These are phyloP conservation scores for Ceriops tagal DNA, from an alignment of 345 rosid genomes.

Conservation along the genomic window DNA sequence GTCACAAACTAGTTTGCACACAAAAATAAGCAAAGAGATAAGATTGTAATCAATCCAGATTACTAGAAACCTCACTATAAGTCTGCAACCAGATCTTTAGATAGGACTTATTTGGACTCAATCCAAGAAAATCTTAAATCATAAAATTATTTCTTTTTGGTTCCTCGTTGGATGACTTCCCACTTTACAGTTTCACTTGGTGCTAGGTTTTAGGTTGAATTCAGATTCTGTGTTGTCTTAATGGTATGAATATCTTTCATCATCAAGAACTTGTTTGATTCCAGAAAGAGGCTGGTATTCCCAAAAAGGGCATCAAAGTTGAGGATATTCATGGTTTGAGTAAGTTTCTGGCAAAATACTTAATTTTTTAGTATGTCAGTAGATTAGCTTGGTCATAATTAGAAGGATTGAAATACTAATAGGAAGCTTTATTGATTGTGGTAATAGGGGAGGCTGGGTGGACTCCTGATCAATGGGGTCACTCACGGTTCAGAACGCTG, in stretches of 20 bases:
- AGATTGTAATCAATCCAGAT: too few relatives aligned
- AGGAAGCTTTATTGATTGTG: constrained; percentile 11
- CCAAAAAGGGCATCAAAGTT: constrained; percentile 61
- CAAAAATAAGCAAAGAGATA: too few relatives aligned
- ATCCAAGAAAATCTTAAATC: not conserved
- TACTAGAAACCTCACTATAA: too few relatives aligned
- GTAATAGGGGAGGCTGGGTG: constrained; percentile 90
- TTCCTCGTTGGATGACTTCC: not conserved
- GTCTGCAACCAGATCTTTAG: too few relatives aligned
- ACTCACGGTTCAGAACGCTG: constrained; percentile 68
- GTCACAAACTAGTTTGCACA: too few relatives aligned
- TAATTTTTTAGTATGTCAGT: not conserved
- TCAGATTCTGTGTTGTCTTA: not conserved
- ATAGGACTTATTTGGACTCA: too few relatives aligned
- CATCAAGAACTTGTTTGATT: constrained; percentile 21
- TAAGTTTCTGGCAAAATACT: constrained; percentile 41
- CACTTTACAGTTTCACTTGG: not conserved
- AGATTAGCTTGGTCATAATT: not conserved
- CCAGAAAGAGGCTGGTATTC: constrained; percentile 89
- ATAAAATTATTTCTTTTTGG: not conserved
- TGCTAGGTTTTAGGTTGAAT: constrained; percentile 5
- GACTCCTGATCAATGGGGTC: constrained; percentile 97
- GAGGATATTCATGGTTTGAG: constrained; percentile 95
- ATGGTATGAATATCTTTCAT: constrained; percentile 12
- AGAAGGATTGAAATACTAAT: constrained; percentile 16